phyloP scores from a whole-genome alignment of 2,329 filamentous ascomycete genomes.

The Trichoderma brevicompactum region DNA sequence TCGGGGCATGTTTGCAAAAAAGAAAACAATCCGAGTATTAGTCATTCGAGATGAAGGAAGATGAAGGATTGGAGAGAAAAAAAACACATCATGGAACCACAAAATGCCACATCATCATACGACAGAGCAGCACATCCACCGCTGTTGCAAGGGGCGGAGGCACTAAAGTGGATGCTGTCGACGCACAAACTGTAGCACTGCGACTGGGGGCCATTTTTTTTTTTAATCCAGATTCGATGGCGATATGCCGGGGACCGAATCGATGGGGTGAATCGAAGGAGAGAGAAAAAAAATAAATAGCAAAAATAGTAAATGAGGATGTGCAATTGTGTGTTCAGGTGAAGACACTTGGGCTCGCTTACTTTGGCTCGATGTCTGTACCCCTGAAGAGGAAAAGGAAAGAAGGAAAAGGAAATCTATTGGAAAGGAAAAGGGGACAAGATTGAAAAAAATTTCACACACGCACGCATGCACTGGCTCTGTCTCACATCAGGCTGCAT shows the following conservation, averaged over 20 bases:
- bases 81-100: background rate
- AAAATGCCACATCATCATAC: too few species aligned
- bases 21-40: too few species aligned
- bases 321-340: too few species aligned
- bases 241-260: background rate
- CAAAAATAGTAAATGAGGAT: background rate
- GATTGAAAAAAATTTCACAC: background rate
- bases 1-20: too few species aligned
- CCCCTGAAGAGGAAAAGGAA: too few species aligned
- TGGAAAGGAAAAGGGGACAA: background rate
- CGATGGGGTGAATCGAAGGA: too few species aligned
- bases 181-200: background rate
- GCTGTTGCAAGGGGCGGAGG: background rate
- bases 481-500: slow-evolving; percentile 15
- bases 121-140: background rate
- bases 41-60: too few species aligned
- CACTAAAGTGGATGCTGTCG: too few species aligned
- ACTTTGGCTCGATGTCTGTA: too few species aligned
- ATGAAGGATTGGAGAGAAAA: background rate
- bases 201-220: too few species aligned
- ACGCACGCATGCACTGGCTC: background rate
- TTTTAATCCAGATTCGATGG: background rate
- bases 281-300: background rate
- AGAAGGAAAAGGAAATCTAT: too few species aligned
- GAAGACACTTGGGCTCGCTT: too few species aligned